Percentiles rank a stretch among this genome's conserved stretches.
Conservation (phyloP, 305 asterid genomes). For the Solanum hybrid region DNA sequence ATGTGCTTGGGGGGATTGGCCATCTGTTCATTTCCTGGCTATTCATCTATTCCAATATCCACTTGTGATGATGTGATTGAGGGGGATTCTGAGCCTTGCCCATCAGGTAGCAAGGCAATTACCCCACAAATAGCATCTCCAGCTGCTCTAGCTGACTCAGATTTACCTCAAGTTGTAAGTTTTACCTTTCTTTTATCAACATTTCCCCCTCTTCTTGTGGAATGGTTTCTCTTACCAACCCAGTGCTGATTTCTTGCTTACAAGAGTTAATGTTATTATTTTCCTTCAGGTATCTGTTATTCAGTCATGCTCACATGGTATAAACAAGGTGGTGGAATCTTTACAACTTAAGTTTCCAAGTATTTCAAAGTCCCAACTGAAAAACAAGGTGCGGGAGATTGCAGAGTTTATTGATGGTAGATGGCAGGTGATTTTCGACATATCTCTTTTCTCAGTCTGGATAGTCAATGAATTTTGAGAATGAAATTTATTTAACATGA, state of each 20-base stretch:
- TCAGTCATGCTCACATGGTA: slow-evolving; percentile 48
- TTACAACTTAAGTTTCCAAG: slow-evolving; percentile 55
- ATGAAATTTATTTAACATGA: not conserved
- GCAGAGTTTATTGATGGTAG: slow-evolving; percentile 60
- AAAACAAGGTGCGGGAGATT: slow-evolving; percentile 74
- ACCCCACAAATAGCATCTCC: slow-evolving; percentile 20
- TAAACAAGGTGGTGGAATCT: slow-evolving; percentile 46
- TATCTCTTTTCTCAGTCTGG: not conserved
- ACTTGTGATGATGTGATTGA: slow-evolving; percentile 24
- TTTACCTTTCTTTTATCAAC: not conserved
- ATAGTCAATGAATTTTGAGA: not conserved
- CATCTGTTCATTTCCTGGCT: slow-evolving; percentile 50
- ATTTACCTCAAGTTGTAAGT: slow-evolving; percentile 76
- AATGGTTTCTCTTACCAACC: not conserved
- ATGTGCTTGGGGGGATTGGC: slow-evolving; percentile 64
- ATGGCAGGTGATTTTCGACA: slow-evolving; percentile 59
- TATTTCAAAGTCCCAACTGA: slow-evolving; percentile 48
- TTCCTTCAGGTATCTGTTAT: slow-evolving; percentile 49
- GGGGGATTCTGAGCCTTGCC: slow-evolving; percentile 33
- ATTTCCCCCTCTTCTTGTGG: not conserved
- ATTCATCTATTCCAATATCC: slow-evolving; percentile 32
- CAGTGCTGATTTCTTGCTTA: not conserved
- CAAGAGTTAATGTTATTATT: not conserved
- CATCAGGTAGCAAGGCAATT: slow-evolving; percentile 29
- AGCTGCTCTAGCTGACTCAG: slow-evolving; percentile 45